Base-by-base conservation (phyloP, 2,329 filamentous ascomycete genomes). In the Aspergillus floridensis region DNA sequence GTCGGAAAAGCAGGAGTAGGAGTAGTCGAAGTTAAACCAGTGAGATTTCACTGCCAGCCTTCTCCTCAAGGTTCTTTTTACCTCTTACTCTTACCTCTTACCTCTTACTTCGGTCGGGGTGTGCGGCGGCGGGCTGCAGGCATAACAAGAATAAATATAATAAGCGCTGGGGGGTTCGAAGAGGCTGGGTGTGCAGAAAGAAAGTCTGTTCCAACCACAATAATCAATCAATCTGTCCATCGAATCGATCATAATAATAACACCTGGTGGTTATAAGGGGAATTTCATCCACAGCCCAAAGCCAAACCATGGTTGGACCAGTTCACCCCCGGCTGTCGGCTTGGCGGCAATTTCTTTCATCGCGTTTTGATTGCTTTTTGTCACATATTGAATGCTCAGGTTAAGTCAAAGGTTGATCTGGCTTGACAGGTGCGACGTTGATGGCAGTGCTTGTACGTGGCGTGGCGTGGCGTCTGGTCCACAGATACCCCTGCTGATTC, bases 341-440 rank as follows among this genome's bases (percentile, higher is more conserved):
- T 41, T 44, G 53, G 38, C 53, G 44, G 51, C 53, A 55, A 48
- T 47, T 22, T 55, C 53, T 55, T 47, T 16, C 53, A 32, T 48
- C 29, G 3, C 16, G n/a, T 29, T 49, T 49, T 49, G 12, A 58
- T 57, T 57, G 19, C 55, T 49, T 53, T 32, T 53, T 57, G 49
- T 53, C 49, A 50, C 21, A 54, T 52, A 60, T 59, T 48, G 26
- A 56, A 58, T n/a, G n/a, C n/a, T n/a, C n/a, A n/a, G n/a, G n/a
- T n/a, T n/a, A n/a, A n/a, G n/a, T n/a, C n/a, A n/a, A n/a, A n/a
- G n/a, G n/a, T n/a, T n/a, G n/a, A n/a, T n/a, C n/a, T n/a, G n/a
- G n/a, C n/a, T n/a, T n/a, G n/a, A n/a, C n/a, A n/a, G n/a, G 11
- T 53, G 24, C 6, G 32, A 35, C 32, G 32, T 16, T 35, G 32